Evolutionary conservation across 2,329 filamentous ascomycete genomes (phyloP), one percentile per base, ranked within the genome.

Genomic region (Arachnopeziza araneosa): DNA sequence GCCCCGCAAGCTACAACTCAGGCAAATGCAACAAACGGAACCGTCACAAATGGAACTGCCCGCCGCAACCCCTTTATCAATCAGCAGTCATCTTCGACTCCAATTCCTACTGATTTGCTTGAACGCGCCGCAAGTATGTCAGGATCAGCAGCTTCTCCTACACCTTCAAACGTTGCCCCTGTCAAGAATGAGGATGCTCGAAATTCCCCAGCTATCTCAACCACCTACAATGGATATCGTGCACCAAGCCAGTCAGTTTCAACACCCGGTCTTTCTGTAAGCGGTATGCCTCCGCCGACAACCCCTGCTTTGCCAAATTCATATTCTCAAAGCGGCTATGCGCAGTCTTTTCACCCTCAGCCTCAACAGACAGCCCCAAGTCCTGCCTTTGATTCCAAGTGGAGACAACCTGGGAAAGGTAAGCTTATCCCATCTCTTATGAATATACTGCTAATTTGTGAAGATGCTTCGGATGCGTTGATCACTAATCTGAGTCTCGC

Each of bases 401-500:
- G 70, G 64, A 74, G 77, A 65, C 72, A 73, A 63, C 69, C 74
- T 67, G 75, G 75, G 52, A 79, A 82, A 75, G 76, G 81, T 82
- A 74, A 70, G 75, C 57, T 1, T 23, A 69, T 19, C 4, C 24
- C 2, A 3, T 52, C 24, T 56, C 23, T 32, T 3, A 60, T 26
- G 10, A 49, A 44, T 17, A 24, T 26, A n/a, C 48, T 48, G 24
- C 75, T 64, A 69, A 63, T 55, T n/a, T 30, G 7, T 30, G 9
- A 30, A 85, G 82, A 77, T 64, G 66, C 79, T 52, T 73, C 79
- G 44, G 81, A 89, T 72, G 86, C 89, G 24, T 78, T 93, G 51
- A 82, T 93, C 55, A 83, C 82, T 4, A 85, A 83, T 56, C 76
- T 93, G 24, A 83, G 81, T 49, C 76, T 93, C 19, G 80, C 82